A percentile compares a stretch with the other conserved stretches of the same genome.
Evolutionary conservation across 148 eudicot species (phyloP).

Genomic region (Rheum nobile): DNA sequence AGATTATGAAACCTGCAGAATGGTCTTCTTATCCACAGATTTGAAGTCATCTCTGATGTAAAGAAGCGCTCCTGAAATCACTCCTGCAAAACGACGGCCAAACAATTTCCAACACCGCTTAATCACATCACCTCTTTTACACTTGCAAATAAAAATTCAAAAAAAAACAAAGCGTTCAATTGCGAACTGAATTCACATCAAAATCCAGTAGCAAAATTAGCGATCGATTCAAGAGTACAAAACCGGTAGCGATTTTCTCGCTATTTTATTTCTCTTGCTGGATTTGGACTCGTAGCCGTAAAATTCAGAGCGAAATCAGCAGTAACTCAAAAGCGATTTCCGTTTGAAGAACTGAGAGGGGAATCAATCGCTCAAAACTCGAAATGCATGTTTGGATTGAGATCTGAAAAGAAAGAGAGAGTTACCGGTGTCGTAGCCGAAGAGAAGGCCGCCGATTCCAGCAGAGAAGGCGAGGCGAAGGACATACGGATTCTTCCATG

Average conservation of each 20-base stretch:
- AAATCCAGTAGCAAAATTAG: background rate
- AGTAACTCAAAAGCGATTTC: background rate
- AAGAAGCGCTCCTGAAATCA: slow-evolving; percentile 12
- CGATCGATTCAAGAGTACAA: too few species aligned
- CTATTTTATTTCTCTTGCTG: background rate
- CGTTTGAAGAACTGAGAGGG: background rate
- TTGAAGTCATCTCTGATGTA: slow-evolving; percentile 11
- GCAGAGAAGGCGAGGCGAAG: slow-evolving; percentile 75
- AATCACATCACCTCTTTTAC: background rate
- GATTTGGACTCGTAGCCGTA: background rate
- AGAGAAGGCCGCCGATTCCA: slow-evolving; percentile 72
- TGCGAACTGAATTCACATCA: background rate
- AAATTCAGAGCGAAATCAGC: background rate
- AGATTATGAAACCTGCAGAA: slow-evolving; percentile 35
- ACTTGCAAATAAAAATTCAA: too few species aligned
- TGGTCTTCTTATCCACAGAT: slow-evolving; percentile 46
- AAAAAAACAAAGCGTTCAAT: too few species aligned
- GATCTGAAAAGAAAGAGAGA: background rate
- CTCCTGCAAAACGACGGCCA: slow-evolving; percentile 4
- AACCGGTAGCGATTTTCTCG: background rate
- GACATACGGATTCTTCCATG: slow-evolving; percentile 53
- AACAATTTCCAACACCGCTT: background rate
- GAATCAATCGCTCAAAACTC: background rate
- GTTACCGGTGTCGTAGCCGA: slow-evolving; percentile 63
- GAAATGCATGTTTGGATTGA: background rate